A percentile compares a stretch with the other conserved stretches of the same genome.
These are phyloP conservation scores for Exobasidium cylindrosporum DNA, from an alignment of 1,284 basidiomycete species.

Conservation along the genomic window DNA sequence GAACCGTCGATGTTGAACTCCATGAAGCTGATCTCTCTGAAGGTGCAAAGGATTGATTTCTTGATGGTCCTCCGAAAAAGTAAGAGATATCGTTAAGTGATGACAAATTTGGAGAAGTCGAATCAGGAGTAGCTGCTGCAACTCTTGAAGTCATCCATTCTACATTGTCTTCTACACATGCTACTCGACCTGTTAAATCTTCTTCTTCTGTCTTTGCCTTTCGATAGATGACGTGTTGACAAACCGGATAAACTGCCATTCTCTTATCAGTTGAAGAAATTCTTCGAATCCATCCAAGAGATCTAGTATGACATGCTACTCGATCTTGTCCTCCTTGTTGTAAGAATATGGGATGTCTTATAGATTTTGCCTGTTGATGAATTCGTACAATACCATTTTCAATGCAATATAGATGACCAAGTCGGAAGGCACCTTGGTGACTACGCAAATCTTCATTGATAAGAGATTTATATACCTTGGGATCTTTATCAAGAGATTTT, in stretches of 20 bases:
- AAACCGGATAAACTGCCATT: constrained; percentile 48
- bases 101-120: neutral
- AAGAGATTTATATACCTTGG: constrained; percentile 49
- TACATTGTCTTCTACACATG: constrained; percentile 48
- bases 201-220: constrained; percentile 50
- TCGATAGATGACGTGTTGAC: constrained; percentile 51
- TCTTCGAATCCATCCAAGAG: constrained; percentile 29
- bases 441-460: constrained; percentile 46
- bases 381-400: constrained; percentile 30
- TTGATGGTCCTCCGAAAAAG: neutral
- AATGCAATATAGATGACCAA: constrained; percentile 36
- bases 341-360: constrained; percentile 40
- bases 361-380: constrained; percentile 20
- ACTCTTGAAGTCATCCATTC: constrained; percentile 47
- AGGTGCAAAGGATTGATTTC: neutral
- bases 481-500: constrained; percentile 49
- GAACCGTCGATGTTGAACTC: too few relatives aligned
- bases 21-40: neutral
- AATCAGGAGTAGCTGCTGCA: neutral
- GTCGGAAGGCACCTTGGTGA: constrained; percentile 48
- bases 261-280: constrained; percentile 17
- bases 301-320: constrained; percentile 30
- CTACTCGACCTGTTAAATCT: constrained; percentile 43
- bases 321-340: constrained; percentile 48
- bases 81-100: neutral